These are phyloP conservation scores for Neopestalotiopsis sp. DNA, from an alignment of 2,329 filamentous ascomycete species.

Conservation along the genomic window DNA sequence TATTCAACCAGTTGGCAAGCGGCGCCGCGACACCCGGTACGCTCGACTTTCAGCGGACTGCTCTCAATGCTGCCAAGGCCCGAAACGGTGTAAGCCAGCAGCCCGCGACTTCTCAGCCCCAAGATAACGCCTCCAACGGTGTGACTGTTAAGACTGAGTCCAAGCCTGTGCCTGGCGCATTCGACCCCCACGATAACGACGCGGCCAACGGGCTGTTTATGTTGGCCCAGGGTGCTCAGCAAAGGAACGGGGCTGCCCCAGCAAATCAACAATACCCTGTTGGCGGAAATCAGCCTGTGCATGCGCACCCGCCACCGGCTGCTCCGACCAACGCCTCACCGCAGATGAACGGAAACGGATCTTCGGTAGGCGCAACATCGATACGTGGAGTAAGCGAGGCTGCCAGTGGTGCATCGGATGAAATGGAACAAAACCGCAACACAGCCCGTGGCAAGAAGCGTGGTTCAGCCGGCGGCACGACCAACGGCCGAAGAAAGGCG, in stretches of 20 bases:
- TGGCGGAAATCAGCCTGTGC: conserved; percentile 50
- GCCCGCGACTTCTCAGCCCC: conserved; percentile 56
- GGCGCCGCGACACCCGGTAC: conserved; percentile 89
- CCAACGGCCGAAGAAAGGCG: conserved; percentile 79
- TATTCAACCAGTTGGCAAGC: conserved; percentile 80
- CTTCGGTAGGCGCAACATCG: conserved; percentile 46
- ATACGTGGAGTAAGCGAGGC: conserved; percentile 69
- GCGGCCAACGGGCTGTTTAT: conserved; percentile 94
- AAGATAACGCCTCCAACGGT: conserved; percentile 51
- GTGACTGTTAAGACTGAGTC: conserved; percentile 51
- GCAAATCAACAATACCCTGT: conserved; percentile 54
- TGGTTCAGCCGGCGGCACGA: conserved; percentile 49
- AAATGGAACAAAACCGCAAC: conserved; percentile 71
- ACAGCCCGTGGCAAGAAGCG: conserved; percentile 73
- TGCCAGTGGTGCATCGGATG: conserved; percentile 75
- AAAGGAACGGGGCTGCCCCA: conserved; percentile 58
- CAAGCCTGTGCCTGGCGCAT: conserved; percentile 66
- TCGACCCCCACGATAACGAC: conserved; percentile 91
- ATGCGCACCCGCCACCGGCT: conserved; percentile 52
- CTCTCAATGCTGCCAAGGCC: conserved; percentile 77
- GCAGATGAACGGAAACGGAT: conserved; percentile 57
- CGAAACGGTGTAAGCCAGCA: conserved; percentile 47
- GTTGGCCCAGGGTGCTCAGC: conserved; percentile 74
- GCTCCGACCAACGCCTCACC: conserved; percentile 52
- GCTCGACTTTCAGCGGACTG: conserved; percentile 92